Percentiles rank a stretch among this genome's conserved stretches.
Evolutionary conservation across 1,284 basidiomycete genomes (phyloP).

Genomic region (Malassezia cuniculi): DNA sequence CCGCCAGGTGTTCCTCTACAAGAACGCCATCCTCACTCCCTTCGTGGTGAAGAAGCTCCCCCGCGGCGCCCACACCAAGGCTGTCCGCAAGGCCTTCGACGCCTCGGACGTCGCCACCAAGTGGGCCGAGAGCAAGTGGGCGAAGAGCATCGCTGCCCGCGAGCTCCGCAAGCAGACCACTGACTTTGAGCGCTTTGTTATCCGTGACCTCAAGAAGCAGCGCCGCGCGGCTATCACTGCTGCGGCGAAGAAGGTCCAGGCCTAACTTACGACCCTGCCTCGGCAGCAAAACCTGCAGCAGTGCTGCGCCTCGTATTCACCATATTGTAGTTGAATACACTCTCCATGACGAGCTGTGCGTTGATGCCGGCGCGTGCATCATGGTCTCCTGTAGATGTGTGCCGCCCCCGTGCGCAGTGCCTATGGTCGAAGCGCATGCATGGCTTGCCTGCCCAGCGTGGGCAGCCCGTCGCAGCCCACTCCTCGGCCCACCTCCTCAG

Average conservation of each 20-base stretch:
- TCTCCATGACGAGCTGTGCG: no score
- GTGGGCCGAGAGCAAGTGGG: conserved; percentile 75
- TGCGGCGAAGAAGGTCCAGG: conserved; percentile 34
- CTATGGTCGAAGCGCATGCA: no score
- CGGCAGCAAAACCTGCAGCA: no score
- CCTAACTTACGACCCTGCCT: no score
- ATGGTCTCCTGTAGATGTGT: no score
- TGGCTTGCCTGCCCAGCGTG: no score
- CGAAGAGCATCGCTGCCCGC: conserved; percentile 69
- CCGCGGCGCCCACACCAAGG: conserved; percentile 68
- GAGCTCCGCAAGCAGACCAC: conserved; percentile 64
- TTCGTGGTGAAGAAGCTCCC: conserved; percentile 72
- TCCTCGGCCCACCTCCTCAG: no score
- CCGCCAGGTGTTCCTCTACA: conserved; percentile 82
- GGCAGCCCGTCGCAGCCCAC: no score
- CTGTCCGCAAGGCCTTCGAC: conserved; percentile 75
- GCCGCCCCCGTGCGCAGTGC: no score
- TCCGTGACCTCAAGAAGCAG: conserved; percentile 51
- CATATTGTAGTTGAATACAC: no score
- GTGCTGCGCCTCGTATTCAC: no score
- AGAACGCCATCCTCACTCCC: conserved; percentile 81
- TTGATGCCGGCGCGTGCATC: no score
- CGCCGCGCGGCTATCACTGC: conserved; percentile 47
- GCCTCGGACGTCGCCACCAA: conserved; percentile 60
- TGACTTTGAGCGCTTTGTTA: conserved; percentile 77